Evolutionary conservation across 805 yeast genomes (phyloP), one percentile per base, ranked within the genome.

Genomic region (Candida oleophila): DNA sequence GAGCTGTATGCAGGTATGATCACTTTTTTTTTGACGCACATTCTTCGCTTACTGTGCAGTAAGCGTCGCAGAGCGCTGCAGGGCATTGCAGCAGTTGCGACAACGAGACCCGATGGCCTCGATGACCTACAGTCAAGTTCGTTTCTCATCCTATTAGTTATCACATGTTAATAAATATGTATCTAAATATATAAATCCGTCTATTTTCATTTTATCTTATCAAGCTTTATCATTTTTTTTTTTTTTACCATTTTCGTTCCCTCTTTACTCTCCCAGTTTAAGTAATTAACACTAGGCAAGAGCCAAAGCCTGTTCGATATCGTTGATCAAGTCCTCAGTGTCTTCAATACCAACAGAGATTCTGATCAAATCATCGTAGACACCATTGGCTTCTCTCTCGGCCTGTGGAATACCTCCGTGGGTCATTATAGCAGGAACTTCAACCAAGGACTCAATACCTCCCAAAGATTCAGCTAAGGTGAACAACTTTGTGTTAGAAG

Each of bases 381-480:
- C 94, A 53, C 96, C 96, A 49, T 82, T 77, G 44, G 81, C 78
- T 69, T 85, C 92, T 70, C 96, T 82, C 58, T 81, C 83, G 45
- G 74, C 87, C 64, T 76, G 74, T 60, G 94, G 89, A 65, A 88
- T 88, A 63, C 96, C 96, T 46, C 92, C 94, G 60, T 88, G 96
- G 57, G 96, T 88, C 96, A 88, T 88, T 48, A 82, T 81, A 41
- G 96, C 94, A 37, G 96, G 96, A 42, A 89, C 91, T 69, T 89
- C 96, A 54, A 87, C 71, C 60, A 88, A 74, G 7, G 91, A 83
- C 73, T 89, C 96, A 52, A 89, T 83, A 56, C 96, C 96, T 55
- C 96, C 96, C 51, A 89, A 78, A 18, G 96, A 87, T 72, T 89
- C 96, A 47, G 96, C 96, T 61, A 89, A 75, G 18, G 94, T 83